phyloP scores from a whole-genome alignment of 1,284 basidiomycete species.

The Amylostereum areolatum region DNA sequence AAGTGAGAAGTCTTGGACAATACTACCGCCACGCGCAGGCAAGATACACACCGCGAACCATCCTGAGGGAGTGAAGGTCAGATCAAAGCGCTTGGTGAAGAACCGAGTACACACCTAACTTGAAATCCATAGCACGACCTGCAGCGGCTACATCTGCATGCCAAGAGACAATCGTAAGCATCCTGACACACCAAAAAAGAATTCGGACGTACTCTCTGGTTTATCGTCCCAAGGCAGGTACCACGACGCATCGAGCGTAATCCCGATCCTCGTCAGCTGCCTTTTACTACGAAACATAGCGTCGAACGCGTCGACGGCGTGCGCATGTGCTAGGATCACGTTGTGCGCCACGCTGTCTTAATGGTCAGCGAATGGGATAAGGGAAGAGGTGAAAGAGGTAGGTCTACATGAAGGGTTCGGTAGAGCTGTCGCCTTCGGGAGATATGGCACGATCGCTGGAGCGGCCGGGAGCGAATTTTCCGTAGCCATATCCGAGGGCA shows the following conservation, averaged over 20 bases:
- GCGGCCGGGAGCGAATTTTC: conserved; percentile 59
- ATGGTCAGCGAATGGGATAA: neutral
- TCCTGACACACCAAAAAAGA: too few species aligned
- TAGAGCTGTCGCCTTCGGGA: conserved; percentile 47
- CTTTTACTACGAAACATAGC: conserved; percentile 45
- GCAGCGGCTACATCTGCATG: too few species aligned
- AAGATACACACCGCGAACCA: too few species aligned
- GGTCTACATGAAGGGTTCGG: conserved; percentile 23
- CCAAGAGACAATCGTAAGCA: too few species aligned
- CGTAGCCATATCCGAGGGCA: conserved; percentile 59
- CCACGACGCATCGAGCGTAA: conserved; percentile 55
- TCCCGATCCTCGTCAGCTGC: conserved; percentile 66
- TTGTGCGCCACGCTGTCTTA: conserved; percentile 53
- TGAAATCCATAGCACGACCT: too few species aligned
- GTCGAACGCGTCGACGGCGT: conserved; percentile 59
- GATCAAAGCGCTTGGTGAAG: too few species aligned
- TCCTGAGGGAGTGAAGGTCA: too few species aligned
- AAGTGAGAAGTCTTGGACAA: too few species aligned
- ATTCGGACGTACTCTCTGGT: conserved; percentile 37
- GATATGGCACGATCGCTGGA: conserved; percentile 53
- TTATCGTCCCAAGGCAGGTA: conserved; percentile 41
- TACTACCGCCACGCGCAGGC: too few species aligned
- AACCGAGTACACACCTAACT: too few species aligned
- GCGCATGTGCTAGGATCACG: conserved; percentile 64
- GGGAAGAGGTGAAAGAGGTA: conserved; percentile 3